These are phyloP conservation scores for Rhynchospora pubera DNA, from an alignment of 176 grass and related monocot genomes.

Conservation along the genomic window DNA sequence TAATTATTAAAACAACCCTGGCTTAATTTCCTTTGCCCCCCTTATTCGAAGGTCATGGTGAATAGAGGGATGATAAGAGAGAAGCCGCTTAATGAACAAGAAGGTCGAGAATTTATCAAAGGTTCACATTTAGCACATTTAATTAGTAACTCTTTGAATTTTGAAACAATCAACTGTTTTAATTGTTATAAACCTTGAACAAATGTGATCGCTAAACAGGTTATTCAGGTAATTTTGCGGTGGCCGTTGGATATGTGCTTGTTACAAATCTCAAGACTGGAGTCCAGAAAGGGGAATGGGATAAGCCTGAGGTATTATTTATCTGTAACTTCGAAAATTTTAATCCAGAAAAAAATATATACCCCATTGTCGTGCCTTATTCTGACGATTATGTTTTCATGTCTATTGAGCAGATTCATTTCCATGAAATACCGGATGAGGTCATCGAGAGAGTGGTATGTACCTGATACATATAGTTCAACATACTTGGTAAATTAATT, in stretches of 20 bases:
- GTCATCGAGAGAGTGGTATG: constrained; percentile 52
- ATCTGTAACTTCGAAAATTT: neutral
- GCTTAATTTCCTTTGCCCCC: no score
- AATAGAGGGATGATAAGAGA: constrained; percentile 56
- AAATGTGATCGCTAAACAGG: constrained; percentile 20
- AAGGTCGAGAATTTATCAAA: constrained; percentile 73
- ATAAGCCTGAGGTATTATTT: constrained; percentile 43
- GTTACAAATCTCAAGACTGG: constrained; percentile 54
- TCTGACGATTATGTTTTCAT: neutral
- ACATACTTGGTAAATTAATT: neutral
- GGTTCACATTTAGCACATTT: constrained; percentile 21
- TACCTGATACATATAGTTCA: neutral
- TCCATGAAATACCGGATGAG: constrained; percentile 56
- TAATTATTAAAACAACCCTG: neutral
- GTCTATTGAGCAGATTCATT: constrained; percentile 43
- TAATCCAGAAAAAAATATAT: neutral
- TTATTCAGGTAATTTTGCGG: constrained; percentile 48
- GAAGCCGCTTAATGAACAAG: constrained; percentile 41
- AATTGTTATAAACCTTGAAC: neutral
- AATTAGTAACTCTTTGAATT: neutral
- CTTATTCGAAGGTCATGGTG: constrained; percentile 49
- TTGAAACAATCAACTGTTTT: neutral
- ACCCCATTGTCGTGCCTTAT: neutral
- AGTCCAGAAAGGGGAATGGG: constrained; percentile 41
- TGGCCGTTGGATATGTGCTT: constrained; percentile 60